Evolutionary conservation across 75 land plant species (phyloP).

Genomic region (Picea sitchensis): DNA sequence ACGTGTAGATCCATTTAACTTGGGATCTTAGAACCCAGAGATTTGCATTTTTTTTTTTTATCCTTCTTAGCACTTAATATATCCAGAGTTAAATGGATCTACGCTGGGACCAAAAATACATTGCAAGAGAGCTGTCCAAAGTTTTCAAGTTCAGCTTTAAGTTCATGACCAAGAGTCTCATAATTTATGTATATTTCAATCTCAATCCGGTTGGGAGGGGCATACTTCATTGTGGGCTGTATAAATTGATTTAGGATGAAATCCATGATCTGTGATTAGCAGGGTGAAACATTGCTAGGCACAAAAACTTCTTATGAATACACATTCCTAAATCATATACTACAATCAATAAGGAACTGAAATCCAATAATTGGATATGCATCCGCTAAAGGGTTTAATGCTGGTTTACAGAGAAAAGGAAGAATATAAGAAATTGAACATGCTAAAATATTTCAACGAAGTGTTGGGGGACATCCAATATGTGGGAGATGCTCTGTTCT

Average conservation of each 20-base stretch:
- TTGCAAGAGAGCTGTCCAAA: too few species aligned
- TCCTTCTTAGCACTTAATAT: too few species aligned
- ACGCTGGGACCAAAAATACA: too few species aligned
- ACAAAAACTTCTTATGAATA: neutral
- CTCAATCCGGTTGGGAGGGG: neutral
- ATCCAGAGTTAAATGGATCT: too few species aligned
- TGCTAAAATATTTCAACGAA: neutral
- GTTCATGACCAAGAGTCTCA: neutral
- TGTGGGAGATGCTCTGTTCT: neutral
- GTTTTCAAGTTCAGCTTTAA: neutral
- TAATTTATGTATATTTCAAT: neutral
- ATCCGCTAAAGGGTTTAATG: neutral
- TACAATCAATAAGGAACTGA: neutral
- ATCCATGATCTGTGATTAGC: neutral
- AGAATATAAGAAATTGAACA: neutral
- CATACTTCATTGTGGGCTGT: neutral
- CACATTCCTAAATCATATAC: neutral
- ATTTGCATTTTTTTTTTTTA: too few species aligned
- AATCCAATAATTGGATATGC: neutral
- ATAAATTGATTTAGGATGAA: neutral
- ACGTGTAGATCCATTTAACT: too few species aligned
- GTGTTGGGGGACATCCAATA: neutral
- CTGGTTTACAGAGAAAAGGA: neutral
- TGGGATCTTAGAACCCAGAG: too few species aligned
- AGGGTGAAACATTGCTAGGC: neutral